Base-by-base conservation (phyloP, 371 early-diverging fungal genomes). In the Amoeboaphelidium occidentale region DNA sequence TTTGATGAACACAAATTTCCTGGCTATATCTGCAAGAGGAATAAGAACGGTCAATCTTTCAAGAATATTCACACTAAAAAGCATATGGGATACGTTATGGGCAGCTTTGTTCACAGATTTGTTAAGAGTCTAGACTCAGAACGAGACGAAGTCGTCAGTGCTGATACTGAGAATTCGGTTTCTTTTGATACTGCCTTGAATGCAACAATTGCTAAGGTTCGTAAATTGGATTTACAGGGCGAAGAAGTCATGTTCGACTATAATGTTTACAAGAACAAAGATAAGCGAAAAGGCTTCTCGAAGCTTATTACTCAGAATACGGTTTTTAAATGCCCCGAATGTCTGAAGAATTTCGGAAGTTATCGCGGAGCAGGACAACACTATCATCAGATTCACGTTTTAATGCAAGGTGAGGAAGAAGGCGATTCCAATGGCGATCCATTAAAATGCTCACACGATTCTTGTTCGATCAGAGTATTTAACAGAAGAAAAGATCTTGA, bases 11-110 rank as follows among this genome's bases (percentile, higher is more conserved):
- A 27, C 1, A 43, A 51, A 12, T 69, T 60, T 60, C 57, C 58
- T 1, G 69, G 69, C 1, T 69, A 69, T 49, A 61, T 62, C 2
- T 60, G 58, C 24, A 67, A 67, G 49, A 47, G 69, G 20, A 69
- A 69, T 56, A 69, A 62, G 58, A 57, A 61, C 43, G 69, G 69
- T n/a, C 53, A 55, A 23, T 53, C 54, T 14, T 66, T 66, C 58
- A 69, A 69, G 51, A 69, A 69, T 53, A 43, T 49, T 25, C 55
- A 60, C 41, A 69, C 69, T 2, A 63, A 54, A 51, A 49, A 53
- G 25, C 56, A 58, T 41, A 49, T 48, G 22, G 49, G 52, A 22
- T 53, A 50, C 32, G 62, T 55, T 22, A 69, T 69, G 69, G 55
- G 54, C 51, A 48, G 49, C 25, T 42, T 10, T 20, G 3, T 43